Evolutionary conservation across 1,284 basidiomycete genomes (phyloP), one percentile per base, ranked within the genome.

Genomic region (Boletellus deceptivus): DNA sequence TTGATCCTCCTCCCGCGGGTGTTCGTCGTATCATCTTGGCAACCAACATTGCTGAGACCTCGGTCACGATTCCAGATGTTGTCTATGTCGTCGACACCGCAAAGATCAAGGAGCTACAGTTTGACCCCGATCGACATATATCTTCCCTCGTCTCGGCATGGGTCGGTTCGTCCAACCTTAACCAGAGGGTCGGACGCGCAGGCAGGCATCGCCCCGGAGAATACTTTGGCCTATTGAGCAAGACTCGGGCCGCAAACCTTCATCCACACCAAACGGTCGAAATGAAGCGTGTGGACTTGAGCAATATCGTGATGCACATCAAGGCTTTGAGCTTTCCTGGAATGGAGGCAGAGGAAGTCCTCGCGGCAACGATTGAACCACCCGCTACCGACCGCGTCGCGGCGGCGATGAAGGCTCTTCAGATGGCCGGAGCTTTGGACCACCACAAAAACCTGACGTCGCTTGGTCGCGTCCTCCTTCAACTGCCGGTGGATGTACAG

Each of bases 41-140:
- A 3, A 98, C 95, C 42, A 98, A 98, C 70, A 96, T 98, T 53
- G 96, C 95, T 13, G 95, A 98, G 73, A 97, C 94, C 1, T 94
- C 91, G 6, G 81, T 98, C 59, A 98, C 95, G 1, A 98, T 98
- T 58, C 95, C 95, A 1, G 92, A 98, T 63, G 93, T 98, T 25
- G 93, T 97, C 6, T 95, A 93, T 64, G 95, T 98, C 43, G 84
- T 98, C 41, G 95, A 98, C 65, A 82, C 89, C 0, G 95, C 82
- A 22, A 87, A 88, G 63, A 81, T 95, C 66, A 97, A 96, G 72
- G 93, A 98, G 71, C 84, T 92, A 65, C 83, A 89, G n/a, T 98
- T 93, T 66, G 93, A 98, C 65, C 93, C 94, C 0, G 83, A 91
- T 48, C 79, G 86, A 25, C 91, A 92, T 60, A 88, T 96, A 72